phyloP scores from a whole-genome alignment of 495 filamentous ascomycete species.

The Mytilinidion resinicola region DNA sequence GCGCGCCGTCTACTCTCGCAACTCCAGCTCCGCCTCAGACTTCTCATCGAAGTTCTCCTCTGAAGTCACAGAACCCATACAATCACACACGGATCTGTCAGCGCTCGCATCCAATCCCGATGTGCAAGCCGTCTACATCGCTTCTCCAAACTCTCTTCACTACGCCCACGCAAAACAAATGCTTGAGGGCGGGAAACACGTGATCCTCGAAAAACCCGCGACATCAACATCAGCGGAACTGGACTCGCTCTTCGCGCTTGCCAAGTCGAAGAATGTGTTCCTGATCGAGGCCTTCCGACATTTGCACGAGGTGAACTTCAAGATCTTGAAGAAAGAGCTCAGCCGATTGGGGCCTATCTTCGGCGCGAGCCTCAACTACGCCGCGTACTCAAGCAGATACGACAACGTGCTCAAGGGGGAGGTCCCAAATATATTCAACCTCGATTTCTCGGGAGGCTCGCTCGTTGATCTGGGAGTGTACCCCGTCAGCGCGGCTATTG shows the following conservation, averaged over 20 bases:
- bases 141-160: conserved; percentile 52
- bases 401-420: conserved; percentile 48
- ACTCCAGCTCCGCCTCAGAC: conserved; percentile 21
- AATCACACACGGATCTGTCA: conserved; percentile 29
- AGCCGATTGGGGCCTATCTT: conserved; percentile 55
- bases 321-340: conserved; percentile 62
- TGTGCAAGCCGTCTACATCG: conserved; percentile 46
- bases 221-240: conserved; percentile 67
- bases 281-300: conserved; percentile 37
- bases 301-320: conserved; percentile 59
- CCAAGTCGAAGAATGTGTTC: conserved; percentile 44
- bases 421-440: conserved; percentile 81
- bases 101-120: conserved; percentile 32
- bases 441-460: conserved; percentile 66
- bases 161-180: conserved; percentile 58
- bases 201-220: conserved; percentile 88
- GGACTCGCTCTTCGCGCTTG: conserved; percentile 58
- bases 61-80: conserved; percentile 8
- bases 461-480: conserved; percentile 83
- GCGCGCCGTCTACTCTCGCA: conserved; percentile 34
- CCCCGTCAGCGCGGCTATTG: conserved; percentile 72
- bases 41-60: conserved; percentile 26
- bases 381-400: conserved; percentile 33
- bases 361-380: conserved; percentile 33
- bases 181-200: conserved; percentile 70